A percentile compares a stretch with the other conserved stretches of the same genome.
Conservation (phyloP, 345 rosid genomes). For the Eutrema yunnanense region DNA sequence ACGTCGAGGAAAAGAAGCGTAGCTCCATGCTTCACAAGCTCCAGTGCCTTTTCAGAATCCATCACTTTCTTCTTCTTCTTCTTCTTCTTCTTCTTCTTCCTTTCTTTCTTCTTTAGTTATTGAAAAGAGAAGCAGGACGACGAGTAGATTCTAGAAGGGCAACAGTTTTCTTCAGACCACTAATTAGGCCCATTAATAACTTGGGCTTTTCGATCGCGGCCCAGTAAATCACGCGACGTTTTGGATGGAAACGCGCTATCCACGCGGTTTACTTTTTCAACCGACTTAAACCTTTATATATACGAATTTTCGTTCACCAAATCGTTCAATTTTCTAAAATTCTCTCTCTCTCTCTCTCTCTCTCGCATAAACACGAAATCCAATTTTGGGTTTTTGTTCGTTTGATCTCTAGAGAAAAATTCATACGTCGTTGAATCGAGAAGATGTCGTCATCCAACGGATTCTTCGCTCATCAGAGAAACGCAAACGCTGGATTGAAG, state of each 20-base stretch:
- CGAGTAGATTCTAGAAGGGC: constrained; percentile 6
- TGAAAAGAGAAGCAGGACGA: background rate
- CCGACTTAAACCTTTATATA: constrained; percentile 2
- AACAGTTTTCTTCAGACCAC: background rate
- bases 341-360: constrained; percentile 4
- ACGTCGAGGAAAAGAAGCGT: constrained; percentile 85
- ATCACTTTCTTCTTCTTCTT: constrained; percentile 16
- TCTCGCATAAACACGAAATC: background rate
- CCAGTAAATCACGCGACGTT: background rate
- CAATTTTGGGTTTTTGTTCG: background rate
- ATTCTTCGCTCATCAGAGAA: constrained; percentile 1
- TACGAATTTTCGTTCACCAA: background rate
- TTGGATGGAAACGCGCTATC: background rate
- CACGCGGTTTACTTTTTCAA: constrained; percentile 13
- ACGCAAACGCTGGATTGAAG: constrained; percentile 4
- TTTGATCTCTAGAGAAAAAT: background rate
- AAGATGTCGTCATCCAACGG: constrained; percentile 14
- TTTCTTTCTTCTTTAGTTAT: background rate
- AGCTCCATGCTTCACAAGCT: constrained; percentile 69
- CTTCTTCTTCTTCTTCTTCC: background rate
- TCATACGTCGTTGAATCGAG: background rate
- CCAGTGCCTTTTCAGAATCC: constrained; percentile 76
- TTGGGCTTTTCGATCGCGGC: background rate
- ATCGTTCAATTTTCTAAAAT: background rate
- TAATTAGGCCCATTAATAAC: background rate